A percentile compares a stretch with the other conserved stretches of the same genome.
These are phyloP conservation scores for Taiozyma sp. DNA, from an alignment of 1,139 yeast species.

Conservation along the genomic window DNA sequence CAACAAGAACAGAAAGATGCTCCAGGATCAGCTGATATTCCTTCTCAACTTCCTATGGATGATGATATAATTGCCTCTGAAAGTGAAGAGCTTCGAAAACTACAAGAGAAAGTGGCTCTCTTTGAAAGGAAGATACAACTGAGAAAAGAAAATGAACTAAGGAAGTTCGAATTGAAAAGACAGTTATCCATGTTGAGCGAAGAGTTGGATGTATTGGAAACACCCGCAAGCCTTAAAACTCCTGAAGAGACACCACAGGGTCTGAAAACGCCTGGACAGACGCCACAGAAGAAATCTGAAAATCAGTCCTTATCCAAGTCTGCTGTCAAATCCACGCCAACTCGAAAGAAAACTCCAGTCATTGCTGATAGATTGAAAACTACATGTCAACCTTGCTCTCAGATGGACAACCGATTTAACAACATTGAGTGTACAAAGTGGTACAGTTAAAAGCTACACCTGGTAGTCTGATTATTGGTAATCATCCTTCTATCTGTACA, in stretches of 20 bases:
- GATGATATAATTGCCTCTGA: conserved; percentile 17
- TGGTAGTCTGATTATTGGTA: too few species aligned
- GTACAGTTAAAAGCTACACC: background rate
- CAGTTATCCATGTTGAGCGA: conserved; percentile 8
- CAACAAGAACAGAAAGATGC: too few species aligned
- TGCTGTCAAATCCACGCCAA: background rate
- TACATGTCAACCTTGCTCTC: background rate
- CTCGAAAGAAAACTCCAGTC: background rate
- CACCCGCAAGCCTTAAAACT: background rate
- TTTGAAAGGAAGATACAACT: conserved; percentile 15
- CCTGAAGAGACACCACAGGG: background rate
- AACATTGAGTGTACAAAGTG: conserved; percentile 1
- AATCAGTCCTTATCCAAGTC: background rate
- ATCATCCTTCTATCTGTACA: too few species aligned
- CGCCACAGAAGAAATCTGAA: background rate
- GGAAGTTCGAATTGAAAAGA: conserved; percentile 16
- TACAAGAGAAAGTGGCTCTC: conserved; percentile 13
- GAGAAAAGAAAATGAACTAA: conserved; percentile 18
- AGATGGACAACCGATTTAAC: background rate
- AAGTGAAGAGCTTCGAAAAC: conserved; percentile 15
- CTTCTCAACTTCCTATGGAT: conserved; percentile 7
- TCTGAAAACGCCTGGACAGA: background rate
- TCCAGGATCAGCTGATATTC: background rate
- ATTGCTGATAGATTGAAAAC: background rate
- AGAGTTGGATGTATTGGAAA: background rate